Base-by-base conservation (phyloP, 1,284 basidiomycete species). In the Ustilago vetiveriae region DNA sequence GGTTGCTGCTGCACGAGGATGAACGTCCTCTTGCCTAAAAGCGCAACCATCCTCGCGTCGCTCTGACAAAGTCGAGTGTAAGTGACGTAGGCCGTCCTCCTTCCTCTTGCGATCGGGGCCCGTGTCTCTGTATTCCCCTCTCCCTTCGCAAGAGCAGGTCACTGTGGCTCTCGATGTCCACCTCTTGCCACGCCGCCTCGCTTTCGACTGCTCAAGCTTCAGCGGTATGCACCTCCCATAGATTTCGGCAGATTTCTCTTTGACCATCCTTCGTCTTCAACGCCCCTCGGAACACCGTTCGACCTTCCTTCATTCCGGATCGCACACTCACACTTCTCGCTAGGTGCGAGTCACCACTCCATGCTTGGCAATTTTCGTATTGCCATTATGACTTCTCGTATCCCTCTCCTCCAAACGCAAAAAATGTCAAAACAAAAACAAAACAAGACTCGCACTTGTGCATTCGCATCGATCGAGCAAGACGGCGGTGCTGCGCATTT, bases 1-100 rank as follows among this genome's bases (percentile, higher is more conserved):
- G 74, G 75, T 81, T 48, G 69, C 58, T 33, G 69, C 69, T 24
- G 69, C 68, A 24, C 68, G 54, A 37, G 57, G 35, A 32, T 68
- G 49, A 55, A n/a, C 32, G 24, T 22, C 14, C 33, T 40, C 21
- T 4, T 52, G 59, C 24, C 8, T 21, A 27, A n/a, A n/a, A 21
- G 26, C 13, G 43, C 32, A 53, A 57, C 62, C 55, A 65, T 55
- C 50, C 50, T 58, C 62, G 62, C 62, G 55, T 65, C 44, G 62
- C 51, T 46, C 23, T 51, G 35, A 32, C 17, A 36, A 33, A 10
- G 5, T 11, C 17, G 46, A 40, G 27, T 47, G 50, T 48, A 48
- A 45, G 43, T 40, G 48, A 47, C 30, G 47, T 6, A 36, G 42
- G 49, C 40, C 50, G 35, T 52, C 17, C n/a, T 35, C 19, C 9